Conservation (phyloP, 78 protist genomes). For the Dictyostelium intermedium region DNA sequence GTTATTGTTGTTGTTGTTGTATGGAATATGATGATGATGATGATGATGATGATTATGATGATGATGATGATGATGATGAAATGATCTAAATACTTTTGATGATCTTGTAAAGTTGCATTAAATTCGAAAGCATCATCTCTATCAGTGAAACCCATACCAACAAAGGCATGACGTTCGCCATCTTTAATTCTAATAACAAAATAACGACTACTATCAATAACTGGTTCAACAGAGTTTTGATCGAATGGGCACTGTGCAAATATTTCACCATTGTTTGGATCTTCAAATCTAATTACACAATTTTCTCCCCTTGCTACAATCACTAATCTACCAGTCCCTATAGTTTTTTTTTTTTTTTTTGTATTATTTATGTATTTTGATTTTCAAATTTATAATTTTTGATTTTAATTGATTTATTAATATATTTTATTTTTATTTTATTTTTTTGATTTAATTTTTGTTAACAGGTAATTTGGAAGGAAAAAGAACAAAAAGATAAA, state of each 20-base stretch:
- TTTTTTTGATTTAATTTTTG: no score
- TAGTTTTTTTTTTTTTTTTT: background rate
- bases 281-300: slow-evolving; percentile 75
- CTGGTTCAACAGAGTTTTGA: slow-evolving; percentile 81
- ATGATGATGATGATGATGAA: background rate
- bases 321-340: slow-evolving; percentile 78
- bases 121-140: slow-evolving; percentile 88
- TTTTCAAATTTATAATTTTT: background rate
- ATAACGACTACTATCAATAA: slow-evolving; percentile 85
- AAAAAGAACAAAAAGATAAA: background rate
- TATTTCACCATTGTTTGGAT: slow-evolving; percentile 61
- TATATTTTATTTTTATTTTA: background rate
- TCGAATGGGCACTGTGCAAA: slow-evolving; percentile 86
- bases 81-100: slow-evolving; percentile 75
- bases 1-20: background rate
- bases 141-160: slow-evolving; percentile 88
- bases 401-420: background rate
- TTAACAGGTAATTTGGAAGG: no score
- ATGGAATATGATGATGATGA: background rate
- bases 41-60: background rate
- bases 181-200: slow-evolving; percentile 85
- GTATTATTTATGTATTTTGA: background rate
- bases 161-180: slow-evolving; percentile 82
- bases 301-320: slow-evolving; percentile 65
- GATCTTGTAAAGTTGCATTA: slow-evolving; percentile 85